Percentiles rank a stretch among this genome's conserved stretches.
phyloP scores from a whole-genome alignment of 108 stramenopile genomes.

The Conticribra weissflogii region DNA sequence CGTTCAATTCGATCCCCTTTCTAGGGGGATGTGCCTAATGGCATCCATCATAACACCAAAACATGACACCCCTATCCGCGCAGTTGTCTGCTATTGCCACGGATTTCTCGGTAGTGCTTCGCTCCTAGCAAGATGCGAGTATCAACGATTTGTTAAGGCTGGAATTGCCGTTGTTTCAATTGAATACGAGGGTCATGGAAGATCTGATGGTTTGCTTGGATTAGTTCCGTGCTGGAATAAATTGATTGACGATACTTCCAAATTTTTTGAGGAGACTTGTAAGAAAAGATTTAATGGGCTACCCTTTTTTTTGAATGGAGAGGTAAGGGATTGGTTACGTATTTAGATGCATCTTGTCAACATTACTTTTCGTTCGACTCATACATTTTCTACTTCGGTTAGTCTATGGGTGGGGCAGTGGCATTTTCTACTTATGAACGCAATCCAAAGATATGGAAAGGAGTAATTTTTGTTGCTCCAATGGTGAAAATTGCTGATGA shows the following conservation, averaged over 20 bases:
- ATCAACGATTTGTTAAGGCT: conserved; percentile 38
- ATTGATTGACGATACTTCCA: conserved; percentile 47
- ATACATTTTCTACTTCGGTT: too few species aligned
- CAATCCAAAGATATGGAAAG: too few species aligned
- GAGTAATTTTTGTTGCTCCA: too few species aligned
- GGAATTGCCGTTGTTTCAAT: conserved; percentile 63
- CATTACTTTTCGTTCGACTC: too few species aligned
- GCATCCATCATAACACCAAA: conserved; percentile 55
- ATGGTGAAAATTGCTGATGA: too few species aligned
- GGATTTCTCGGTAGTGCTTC: conserved; percentile 58
- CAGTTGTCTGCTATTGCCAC: conserved; percentile 63
- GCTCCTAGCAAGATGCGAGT: conserved; percentile 48
- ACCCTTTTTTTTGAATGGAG: conserved; percentile 57
- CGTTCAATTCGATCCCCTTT: too few species aligned
- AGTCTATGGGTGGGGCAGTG: too few species aligned
- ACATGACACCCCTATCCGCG: conserved; percentile 37
- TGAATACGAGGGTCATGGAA: conserved; percentile 72
- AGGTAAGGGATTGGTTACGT: too few species aligned
- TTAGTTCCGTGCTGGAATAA: conserved; percentile 49
- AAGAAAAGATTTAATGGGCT: conserved; percentile 37
- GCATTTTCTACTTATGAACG: too few species aligned
- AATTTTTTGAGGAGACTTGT: conserved; percentile 44
- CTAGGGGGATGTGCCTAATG: conserved; percentile 47
- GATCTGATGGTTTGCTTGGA: conserved; percentile 51
- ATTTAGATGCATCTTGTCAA: too few species aligned